A percentile compares a stretch with the other conserved stretches of the same genome.
phyloP scores from a whole-genome alignment of 805 yeast genomes.

The Crinitomyces ghanaensis region DNA sequence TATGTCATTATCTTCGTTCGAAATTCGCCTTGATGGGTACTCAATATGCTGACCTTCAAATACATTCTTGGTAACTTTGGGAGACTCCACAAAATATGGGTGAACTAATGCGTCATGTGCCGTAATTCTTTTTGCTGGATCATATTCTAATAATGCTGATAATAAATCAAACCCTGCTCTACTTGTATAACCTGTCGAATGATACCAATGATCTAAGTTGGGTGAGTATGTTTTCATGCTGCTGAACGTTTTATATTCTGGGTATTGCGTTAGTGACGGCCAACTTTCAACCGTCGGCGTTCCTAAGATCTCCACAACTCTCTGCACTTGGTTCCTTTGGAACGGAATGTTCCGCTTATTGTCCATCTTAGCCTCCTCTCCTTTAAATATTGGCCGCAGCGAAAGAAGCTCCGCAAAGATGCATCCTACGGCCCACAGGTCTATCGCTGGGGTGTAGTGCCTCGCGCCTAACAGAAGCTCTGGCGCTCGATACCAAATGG shows the following conservation, averaged over 20 bases:
- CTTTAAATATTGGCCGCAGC: slow-evolving; percentile 86
- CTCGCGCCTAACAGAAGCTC: slow-evolving; percentile 83
- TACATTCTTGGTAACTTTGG: slow-evolving; percentile 61
- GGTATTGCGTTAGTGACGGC: slow-evolving; percentile 70
- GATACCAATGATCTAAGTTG: slow-evolving; percentile 76
- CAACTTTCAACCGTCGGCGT: slow-evolving; percentile 70
- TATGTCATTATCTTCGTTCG: slow-evolving; percentile 78
- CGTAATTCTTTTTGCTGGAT: slow-evolving; percentile 68
- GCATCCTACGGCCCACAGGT: slow-evolving; percentile 94
- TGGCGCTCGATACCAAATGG: slow-evolving; percentile 95
- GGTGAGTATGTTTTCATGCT: slow-evolving; percentile 48
- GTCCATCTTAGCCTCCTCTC: slow-evolving; percentile 95
- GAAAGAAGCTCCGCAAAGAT: slow-evolving; percentile 85
- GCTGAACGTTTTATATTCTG: slow-evolving; percentile 64
- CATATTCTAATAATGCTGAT: slow-evolving; percentile 59
- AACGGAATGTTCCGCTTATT: slow-evolving; percentile 88
- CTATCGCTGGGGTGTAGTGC: slow-evolving; percentile 87
- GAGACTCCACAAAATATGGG: slow-evolving; percentile 63
- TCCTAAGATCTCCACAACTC: slow-evolving; percentile 87
- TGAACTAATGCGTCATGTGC: slow-evolving; percentile 70
- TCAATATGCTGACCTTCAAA: slow-evolving; percentile 63
- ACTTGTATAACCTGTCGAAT: slow-evolving; percentile 65
- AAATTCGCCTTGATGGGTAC: slow-evolving; percentile 80
- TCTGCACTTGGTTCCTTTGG: slow-evolving; percentile 83
- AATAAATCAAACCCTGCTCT: slow-evolving; percentile 57